Conservation (phyloP, 2,329 filamentous ascomycete species). For the Samsoniella hepiali region DNA sequence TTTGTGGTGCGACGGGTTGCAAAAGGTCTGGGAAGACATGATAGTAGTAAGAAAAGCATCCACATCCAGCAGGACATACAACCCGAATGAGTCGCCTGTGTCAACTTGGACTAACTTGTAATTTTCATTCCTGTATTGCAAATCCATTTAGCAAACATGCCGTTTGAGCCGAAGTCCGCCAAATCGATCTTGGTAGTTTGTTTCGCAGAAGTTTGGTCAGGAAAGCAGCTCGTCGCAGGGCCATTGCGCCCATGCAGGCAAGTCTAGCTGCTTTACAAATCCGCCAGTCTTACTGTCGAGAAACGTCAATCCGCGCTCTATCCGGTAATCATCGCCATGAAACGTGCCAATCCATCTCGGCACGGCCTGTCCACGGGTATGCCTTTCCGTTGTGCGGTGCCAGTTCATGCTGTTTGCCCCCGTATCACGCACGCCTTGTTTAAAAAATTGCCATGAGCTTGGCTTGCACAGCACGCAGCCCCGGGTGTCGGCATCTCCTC, state of each 20-base stretch:
- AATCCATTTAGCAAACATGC: background rate
- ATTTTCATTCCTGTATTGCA: background rate
- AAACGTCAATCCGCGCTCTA: background rate
- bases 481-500: slow-evolving; percentile 14
- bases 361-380: background rate
- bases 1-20: too few species aligned
- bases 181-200: slow-evolving; percentile 9
- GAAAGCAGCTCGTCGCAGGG: background rate
- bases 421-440: background rate
- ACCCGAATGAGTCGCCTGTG: background rate
- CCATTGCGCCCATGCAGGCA: background rate
- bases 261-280: slow-evolving; percentile 3
- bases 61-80: too few species aligned
- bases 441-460: slow-evolving; percentile 1
- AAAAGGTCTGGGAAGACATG: too few species aligned
- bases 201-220: slow-evolving; percentile 11
- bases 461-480: background rate
- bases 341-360: slow-evolving; percentile 12
- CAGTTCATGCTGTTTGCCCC: background rate
- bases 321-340: slow-evolving; percentile 6
- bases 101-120: background rate
- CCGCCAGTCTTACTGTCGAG: background rate
- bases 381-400: background rate
- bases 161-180: background rate
- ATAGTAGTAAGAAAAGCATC: too few species aligned